phyloP scores from a whole-genome alignment of 768 basidiomycete genomes.

The Boletus patriciae region DNA sequence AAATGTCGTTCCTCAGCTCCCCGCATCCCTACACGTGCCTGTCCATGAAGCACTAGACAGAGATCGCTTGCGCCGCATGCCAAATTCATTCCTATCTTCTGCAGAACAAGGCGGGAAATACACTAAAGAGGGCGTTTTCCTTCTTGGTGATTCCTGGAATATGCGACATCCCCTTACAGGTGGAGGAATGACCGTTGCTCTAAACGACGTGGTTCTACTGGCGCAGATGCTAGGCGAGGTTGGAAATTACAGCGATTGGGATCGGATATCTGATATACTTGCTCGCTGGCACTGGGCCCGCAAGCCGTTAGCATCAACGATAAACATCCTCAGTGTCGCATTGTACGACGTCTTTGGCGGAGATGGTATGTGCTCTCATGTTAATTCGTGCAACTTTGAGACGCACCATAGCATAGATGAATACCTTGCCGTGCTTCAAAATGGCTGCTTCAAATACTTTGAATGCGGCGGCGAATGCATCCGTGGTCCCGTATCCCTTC shows the following conservation, averaged over 20 bases:
- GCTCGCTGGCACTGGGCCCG: constrained; percentile 83
- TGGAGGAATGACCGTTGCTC: constrained; percentile 96
- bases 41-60: constrained; percentile 70
- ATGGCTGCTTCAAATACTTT: constrained; percentile 97
- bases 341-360: constrained; percentile 94
- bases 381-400: neutral
- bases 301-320: constrained; percentile 78
- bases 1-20: constrained; percentile 80
- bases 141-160: constrained; percentile 96
- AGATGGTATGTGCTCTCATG: constrained; percentile 62
- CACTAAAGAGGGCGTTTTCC: constrained; percentile 67
- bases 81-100: constrained; percentile 90
- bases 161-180: constrained; percentile 99
- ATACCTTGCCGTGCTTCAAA: constrained; percentile 59
- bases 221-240: constrained; percentile 56
- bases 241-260: constrained; percentile 48
- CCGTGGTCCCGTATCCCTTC: constrained; percentile 83
- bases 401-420: constrained; percentile 47
- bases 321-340: constrained; percentile 92
- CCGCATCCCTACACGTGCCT: constrained; percentile 62
- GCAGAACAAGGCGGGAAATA: constrained; percentile 56
- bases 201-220: constrained; percentile 81
- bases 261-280: constrained; percentile 49
- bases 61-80: constrained; percentile 87
- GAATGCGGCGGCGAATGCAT: constrained; percentile 89